Evolutionary conservation across 768 basidiomycete species (phyloP).

Genomic region (Rickenella mellea): DNA sequence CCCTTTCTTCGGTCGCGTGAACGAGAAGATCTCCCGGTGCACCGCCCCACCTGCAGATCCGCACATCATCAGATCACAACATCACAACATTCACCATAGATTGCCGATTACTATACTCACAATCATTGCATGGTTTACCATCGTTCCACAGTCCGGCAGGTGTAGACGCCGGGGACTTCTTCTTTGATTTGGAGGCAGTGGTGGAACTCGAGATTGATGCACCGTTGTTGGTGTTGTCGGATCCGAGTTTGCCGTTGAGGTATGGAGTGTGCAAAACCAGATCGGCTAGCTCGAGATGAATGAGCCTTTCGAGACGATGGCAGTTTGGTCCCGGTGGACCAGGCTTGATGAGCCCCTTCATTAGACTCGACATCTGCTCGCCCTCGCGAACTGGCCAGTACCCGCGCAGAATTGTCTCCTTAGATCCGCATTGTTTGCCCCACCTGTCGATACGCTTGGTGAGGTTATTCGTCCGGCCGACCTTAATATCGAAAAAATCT

Average conservation of each 20-base stretch:
- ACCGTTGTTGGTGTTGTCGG: slow-evolving; percentile 3
- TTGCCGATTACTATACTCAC: slow-evolving; percentile 25
- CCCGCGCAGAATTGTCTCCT: slow-evolving; percentile 63
- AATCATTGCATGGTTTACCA: slow-evolving; percentile 30
- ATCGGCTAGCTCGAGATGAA: slow-evolving; percentile 76
- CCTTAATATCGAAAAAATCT: slow-evolving; percentile 56
- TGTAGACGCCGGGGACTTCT: slow-evolving; percentile 15
- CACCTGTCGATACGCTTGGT: slow-evolving; percentile 68
- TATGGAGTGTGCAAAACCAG: slow-evolving; percentile 49
- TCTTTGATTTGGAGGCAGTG: slow-evolving; percentile 6
- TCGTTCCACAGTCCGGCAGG: slow-evolving; percentile 7
- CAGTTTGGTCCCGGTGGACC: slow-evolving; percentile 57
- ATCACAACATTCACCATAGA: slow-evolving; percentile 19
- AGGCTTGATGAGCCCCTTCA: slow-evolving; percentile 56
- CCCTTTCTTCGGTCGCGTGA: slow-evolving; percentile 44
- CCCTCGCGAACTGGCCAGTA: slow-evolving; percentile 53
- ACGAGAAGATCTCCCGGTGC: slow-evolving; percentile 78
- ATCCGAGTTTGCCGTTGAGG: slow-evolving; percentile 34
- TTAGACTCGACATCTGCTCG: slow-evolving; percentile 34
- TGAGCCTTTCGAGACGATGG: slow-evolving; percentile 67
- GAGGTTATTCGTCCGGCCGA: slow-evolving; percentile 69
- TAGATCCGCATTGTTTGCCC: slow-evolving; percentile 74
- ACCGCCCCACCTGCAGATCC: slow-evolving; percentile 37
- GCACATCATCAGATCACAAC: slow-evolving; percentile 3
- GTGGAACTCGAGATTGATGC: slow-evolving; percentile 2